Base-by-base conservation (phyloP, 148 eudicot species). In the Rhododendron ferrugineum region DNA sequence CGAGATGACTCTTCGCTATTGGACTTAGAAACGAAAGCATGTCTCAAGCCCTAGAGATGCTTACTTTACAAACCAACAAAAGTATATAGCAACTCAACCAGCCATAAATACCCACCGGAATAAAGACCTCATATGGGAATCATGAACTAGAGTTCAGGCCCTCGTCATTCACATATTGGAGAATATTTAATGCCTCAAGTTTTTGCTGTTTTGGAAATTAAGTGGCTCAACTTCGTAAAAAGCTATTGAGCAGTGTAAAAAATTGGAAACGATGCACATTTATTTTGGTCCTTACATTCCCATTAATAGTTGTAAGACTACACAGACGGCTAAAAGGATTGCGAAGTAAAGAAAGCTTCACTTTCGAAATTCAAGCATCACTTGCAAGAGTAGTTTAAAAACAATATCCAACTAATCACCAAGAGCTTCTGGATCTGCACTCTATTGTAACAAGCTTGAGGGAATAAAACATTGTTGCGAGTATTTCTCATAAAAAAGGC, bases 311-410 rank as follows among this genome's bases (percentile, higher is more conserved):
- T 62, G 28, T 13, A 44, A 32, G 78, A 32, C 49, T 11, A 28
- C 47, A 58, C 32, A 60, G 36, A n/a, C 0, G 2, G 52, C 36
- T 74, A 56, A 42, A 78, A 23, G 20, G 54, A 84, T 58, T 42
- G 14, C 78, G 40, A 47, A 11, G 32, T 80, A 78, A 84, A 83
- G 16, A 58, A 84, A 75, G 16, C 75, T 58, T 60, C 82, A 74
- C 40, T 58, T 26, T 58, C 5, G 15, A 84, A n/a, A 50, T 47
- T 74, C 70, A 42, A 16, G 22, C 36, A 76, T 54, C 80, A 78
- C 60, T 78, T 4, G 46, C 60, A 78, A 85, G n/a, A 34, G 13
- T 60, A 49, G 62, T 16, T 80, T 56, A 26, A 34, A 22, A 58
- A 20, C 22, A 22, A 58, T 81, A 58, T 14, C n/a, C 32, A 36